Percentiles rank a stretch among this genome's conserved stretches.
phyloP scores from a whole-genome alignment of 2,329 filamentous ascomycete species.

The Zasmidium angulare region DNA sequence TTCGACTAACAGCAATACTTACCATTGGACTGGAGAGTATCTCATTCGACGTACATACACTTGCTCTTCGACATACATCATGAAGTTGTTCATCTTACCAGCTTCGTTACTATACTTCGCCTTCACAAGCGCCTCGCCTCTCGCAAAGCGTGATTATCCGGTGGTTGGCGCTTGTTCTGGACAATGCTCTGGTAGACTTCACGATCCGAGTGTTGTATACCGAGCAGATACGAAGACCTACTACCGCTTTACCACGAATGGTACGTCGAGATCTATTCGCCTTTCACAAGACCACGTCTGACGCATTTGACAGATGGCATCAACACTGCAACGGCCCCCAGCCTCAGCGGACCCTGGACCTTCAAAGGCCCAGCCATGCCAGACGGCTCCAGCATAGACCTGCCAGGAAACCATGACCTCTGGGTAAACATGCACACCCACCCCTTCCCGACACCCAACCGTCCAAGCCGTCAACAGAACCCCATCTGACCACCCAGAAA shows the following conservation, averaged over 20 bases:
- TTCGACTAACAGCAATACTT: background rate
- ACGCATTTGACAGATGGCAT: constrained; percentile 47
- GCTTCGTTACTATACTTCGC: background rate
- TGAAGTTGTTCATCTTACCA: background rate
- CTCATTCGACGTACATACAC: background rate
- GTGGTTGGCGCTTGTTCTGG: constrained; percentile 18
- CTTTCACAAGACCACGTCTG: constrained; percentile 27
- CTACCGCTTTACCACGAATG: constrained; percentile 51
- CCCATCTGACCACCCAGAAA: background rate
- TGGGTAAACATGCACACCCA: constrained; percentile 36
- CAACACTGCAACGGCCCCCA: constrained; percentile 47
- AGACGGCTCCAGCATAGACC: constrained; percentile 48
- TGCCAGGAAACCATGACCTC: constrained; percentile 49
- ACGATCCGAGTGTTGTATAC: constrained; percentile 23
- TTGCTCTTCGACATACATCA: background rate
- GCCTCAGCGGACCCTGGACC: constrained; percentile 51
- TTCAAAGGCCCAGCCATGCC: constrained; percentile 48
- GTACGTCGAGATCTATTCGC: constrained; percentile 45
- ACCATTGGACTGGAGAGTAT: background rate
- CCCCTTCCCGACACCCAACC: background rate
- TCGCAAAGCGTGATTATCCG: constrained; percentile 17
- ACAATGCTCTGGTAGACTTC: constrained; percentile 17
- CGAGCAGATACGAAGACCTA: constrained; percentile 36
- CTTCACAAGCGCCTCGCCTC: constrained; percentile 7
- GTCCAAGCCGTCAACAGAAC: no score